Percentiles rank a stretch among this genome's conserved stretches.
Evolutionary conservation across 208 protist species (phyloP).

Genomic region (Acanthamoeba rhysodes): DNA sequence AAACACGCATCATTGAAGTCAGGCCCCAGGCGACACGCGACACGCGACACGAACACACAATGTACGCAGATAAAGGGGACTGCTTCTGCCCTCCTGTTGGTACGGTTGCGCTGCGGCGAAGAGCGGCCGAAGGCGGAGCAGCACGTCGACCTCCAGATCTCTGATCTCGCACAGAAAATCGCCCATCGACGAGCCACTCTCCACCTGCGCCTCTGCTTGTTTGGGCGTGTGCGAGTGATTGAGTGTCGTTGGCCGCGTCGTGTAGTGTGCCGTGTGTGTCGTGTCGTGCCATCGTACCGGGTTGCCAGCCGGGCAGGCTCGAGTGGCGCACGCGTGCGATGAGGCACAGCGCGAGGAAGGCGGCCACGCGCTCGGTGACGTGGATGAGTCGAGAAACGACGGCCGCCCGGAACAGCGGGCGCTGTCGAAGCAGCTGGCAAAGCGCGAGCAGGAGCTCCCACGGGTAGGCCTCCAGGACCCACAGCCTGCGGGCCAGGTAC

Average conservation of each 20-base stretch:
- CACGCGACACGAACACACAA: not conserved
- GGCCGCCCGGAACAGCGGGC: not conserved
- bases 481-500: not conserved
- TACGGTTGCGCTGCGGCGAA: not conserved
- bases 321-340: not conserved
- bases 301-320: not conserved
- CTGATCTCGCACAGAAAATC: not conserved
- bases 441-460: conserved; percentile 57
- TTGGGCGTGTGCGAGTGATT: not conserved
- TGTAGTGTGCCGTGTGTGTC: not conserved
- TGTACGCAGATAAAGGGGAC: not conserved
- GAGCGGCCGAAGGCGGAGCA: not conserved
- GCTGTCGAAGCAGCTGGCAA: not conserved
- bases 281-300: not conserved
- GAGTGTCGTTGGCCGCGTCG: not conserved
- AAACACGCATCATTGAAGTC: not conserved
- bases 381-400: not conserved
- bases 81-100: not conserved
- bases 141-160: not conserved
- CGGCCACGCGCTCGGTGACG: not conserved
- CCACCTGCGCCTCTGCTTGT: not conserved
- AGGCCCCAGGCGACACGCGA: no score
- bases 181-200: not conserved
- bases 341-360: conserved; percentile 3
- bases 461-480: conserved; percentile 41